Percentiles rank a stretch among this genome's conserved stretches.
These are phyloP conservation scores for Trichosporon sp. DNA, from an alignment of 1,284 basidiomycete genomes.

Conservation along the genomic window DNA sequence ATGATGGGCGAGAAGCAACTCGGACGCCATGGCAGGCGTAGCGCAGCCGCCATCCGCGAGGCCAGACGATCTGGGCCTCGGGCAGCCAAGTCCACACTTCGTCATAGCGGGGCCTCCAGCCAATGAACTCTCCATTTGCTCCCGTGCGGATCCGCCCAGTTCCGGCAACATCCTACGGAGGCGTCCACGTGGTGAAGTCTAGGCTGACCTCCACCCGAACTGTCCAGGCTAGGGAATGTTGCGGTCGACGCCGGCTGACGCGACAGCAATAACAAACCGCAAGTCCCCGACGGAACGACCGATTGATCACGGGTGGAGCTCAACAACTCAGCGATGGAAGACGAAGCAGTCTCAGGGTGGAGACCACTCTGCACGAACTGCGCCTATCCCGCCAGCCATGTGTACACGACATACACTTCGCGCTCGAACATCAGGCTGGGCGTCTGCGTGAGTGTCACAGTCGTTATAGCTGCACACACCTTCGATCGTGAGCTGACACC, in stretches of 20 bases:
- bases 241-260: not conserved
- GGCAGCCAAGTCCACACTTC: not conserved
- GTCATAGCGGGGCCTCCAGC: slow-evolving; percentile 11
- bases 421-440: slow-evolving; percentile 77
- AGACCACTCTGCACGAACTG: slow-evolving; percentile 76
- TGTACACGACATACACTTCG: slow-evolving; percentile 85
- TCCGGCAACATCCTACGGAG: not conserved
- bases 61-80: not conserved
- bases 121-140: not conserved
- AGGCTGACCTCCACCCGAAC: not conserved
- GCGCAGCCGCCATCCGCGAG: not conserved
- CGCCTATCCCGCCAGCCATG: slow-evolving; percentile 66
- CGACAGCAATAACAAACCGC: not conserved
- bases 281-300: not conserved
- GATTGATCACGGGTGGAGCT: not conserved
- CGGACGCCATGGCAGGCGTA: not conserved
- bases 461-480: too few relatives aligned
- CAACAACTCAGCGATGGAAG: not conserved
- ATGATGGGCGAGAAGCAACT: not conserved
- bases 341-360: not conserved
- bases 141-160: not conserved
- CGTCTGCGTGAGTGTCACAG: slow-evolving; percentile 64
- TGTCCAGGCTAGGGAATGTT: not conserved
- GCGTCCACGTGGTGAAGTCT: not conserved
- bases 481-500: not conserved